These are phyloP conservation scores for Dactylellina drechsleri DNA, from an alignment of 2,329 filamentous ascomycete genomes.

Conservation along the genomic window DNA sequence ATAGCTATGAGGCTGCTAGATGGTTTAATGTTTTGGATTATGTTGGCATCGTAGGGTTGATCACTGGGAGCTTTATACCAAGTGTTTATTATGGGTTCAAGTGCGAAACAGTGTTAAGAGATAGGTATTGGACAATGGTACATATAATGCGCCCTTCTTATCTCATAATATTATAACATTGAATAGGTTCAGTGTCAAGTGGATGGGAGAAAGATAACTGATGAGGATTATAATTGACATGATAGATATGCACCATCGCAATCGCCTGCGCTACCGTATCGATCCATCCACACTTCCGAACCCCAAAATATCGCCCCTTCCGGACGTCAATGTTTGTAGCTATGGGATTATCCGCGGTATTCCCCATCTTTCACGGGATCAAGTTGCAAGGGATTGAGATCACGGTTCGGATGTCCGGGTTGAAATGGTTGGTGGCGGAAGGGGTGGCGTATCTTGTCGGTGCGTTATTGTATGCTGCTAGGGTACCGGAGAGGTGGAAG, in stretches of 20 bases:
- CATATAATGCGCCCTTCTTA: constrained; percentile 60
- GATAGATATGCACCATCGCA: constrained; percentile 79
- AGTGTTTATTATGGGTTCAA: constrained; percentile 88
- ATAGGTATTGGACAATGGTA: constrained; percentile 79
- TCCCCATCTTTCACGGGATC: constrained; percentile 83
- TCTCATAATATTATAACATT: constrained; percentile 1
- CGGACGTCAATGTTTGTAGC: constrained; percentile 88
- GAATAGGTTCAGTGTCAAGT: not conserved
- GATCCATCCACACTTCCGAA: constrained; percentile 83
- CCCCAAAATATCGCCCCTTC: constrained; percentile 83
- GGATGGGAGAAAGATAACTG: too few species aligned
- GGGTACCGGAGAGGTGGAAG: constrained; percentile 81
- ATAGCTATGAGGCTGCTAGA: constrained; percentile 78
- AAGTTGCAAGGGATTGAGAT: constrained; percentile 72
- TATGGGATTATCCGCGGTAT: constrained; percentile 82
- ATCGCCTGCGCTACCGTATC: constrained; percentile 80
- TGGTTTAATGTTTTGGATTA: constrained; percentile 96
- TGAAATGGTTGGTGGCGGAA: constrained; percentile 82
- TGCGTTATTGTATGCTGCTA: constrained; percentile 84
- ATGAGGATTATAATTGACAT: not conserved
- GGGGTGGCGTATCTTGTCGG: constrained; percentile 86
- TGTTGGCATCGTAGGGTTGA: constrained; percentile 88
- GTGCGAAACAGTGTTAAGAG: constrained; percentile 73
- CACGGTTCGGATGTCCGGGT: constrained; percentile 77
- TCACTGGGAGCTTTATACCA: constrained; percentile 90